Conservation (phyloP, 2,329 filamentous ascomycete genomes). For the Alternaria panax region DNA sequence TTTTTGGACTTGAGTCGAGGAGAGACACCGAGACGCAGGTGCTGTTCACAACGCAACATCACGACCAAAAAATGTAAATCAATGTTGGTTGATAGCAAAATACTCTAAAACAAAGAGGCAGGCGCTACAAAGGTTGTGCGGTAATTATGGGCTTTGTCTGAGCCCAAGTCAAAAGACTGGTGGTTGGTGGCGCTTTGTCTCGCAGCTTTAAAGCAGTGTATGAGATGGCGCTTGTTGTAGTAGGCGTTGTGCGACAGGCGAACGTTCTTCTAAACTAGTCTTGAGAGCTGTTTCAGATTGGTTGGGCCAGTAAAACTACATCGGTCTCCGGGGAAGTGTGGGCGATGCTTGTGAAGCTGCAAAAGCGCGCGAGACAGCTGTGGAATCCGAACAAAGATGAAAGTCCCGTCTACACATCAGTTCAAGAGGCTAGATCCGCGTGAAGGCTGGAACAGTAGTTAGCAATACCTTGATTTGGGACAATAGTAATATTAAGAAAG, state of each 20-base stretch:
- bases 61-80: background rate
- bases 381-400: background rate
- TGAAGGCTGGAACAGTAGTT: background rate
- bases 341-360: background rate
- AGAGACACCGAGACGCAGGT: background rate
- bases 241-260: slow-evolving; percentile 25
- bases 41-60: background rate
- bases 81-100: background rate
- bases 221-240: background rate
- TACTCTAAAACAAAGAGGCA: background rate
- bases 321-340: no score
- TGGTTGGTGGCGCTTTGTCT: slow-evolving; percentile 1
- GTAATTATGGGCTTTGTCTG: background rate
- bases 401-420: background rate
- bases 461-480: no score
- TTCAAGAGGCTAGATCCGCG: background rate
- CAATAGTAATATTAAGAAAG: background rate
- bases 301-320: background rate
- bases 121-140: background rate
- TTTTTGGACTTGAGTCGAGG: background rate
- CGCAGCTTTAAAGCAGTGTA: background rate
- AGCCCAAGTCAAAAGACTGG: background rate
- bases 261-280: background rate
- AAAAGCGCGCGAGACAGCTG: slow-evolving; percentile 8
- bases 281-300: background rate